Evolutionary conservation across 192 early-diverging fungal genomes (phyloP), one percentile per base, ranked within the genome.

Genomic region (Coemansia sp.): DNA sequence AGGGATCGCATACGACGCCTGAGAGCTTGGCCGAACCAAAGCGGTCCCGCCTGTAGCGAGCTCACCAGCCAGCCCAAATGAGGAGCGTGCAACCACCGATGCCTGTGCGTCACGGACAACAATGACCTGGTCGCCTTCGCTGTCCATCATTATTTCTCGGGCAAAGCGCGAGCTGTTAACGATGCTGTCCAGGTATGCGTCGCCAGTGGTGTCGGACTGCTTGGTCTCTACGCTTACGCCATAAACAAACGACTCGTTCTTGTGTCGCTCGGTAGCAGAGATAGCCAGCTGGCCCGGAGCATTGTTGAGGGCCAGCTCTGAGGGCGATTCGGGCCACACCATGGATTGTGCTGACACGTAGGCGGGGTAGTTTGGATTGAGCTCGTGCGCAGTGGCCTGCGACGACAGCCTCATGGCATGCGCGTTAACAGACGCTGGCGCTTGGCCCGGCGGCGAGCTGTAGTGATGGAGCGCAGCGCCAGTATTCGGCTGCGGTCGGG

Each of bases 111-210:
- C 61, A 15, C 71, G 67, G 12, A 72, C 77, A 36, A 70, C 71
- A 62, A 79, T 72, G 31, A 54, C 27, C 17, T 54, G 51, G 27
- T 37, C 62, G 42, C 63, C 54, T 8, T 73, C 64, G 6, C 59
- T 65, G 19, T 49, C 47, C 25, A 74, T 61, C 25, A 74, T 61
- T 6, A 80, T 39, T 10, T 80, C 78, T 5, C 65, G 64, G 19
- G 78, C 78, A 68, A 80, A 80, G 8, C 73, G 65, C 56, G 78
- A 75, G 69, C 78, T 80, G 17, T 80, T 80, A 15, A 80, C 63
- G 25, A 80, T 75, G 39, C 71, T 74, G 66, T 80, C 78, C 41
- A 80, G 53, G 24, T 71, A 71, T 17, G 65, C 65, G 29, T 80
- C 78, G 1, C 78, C 78, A 0, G 78, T 81, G 11, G 73, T 62